These are phyloP conservation scores for Brachypodium distachyon DNA, from an alignment of 202 grass and related monocot genomes.

Conservation along the genomic window DNA sequence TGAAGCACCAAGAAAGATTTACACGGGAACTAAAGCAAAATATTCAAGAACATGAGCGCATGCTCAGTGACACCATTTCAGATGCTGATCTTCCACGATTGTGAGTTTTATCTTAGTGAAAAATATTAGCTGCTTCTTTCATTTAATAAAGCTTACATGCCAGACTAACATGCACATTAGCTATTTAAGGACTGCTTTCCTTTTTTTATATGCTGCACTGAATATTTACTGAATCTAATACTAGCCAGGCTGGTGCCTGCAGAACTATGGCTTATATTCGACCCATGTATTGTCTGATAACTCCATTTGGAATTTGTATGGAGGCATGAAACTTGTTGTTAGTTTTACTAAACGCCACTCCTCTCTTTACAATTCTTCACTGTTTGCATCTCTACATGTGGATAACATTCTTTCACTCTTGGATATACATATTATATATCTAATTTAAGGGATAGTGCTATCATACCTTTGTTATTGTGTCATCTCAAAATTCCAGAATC, in stretches of 20 bases:
- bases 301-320: not conserved
- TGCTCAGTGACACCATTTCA: slow-evolving; percentile 62
- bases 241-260: not conserved
- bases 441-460: not conserved
- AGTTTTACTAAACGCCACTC: not conserved
- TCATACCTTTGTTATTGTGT: not conserved
- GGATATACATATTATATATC: slow-evolving; percentile 1
- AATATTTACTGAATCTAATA: not conserved
- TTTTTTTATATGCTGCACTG: not conserved
- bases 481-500: not conserved
- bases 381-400: not conserved
- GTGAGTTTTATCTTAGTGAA: slow-evolving; percentile 33
- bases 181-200: not conserved
- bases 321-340: not conserved
- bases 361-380: not conserved
- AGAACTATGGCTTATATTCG: not conserved
- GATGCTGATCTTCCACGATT: slow-evolving; percentile 65
- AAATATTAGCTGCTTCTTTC: not conserved
- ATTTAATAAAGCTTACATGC: not conserved
- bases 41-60: slow-evolving; percentile 83
- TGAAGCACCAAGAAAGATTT: slow-evolving; percentile 46
- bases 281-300: not conserved
- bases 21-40: slow-evolving; percentile 63
- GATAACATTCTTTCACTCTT: not conserved
- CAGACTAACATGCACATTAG: not conserved